These are phyloP conservation scores for Epichloe scottii DNA, from an alignment of 2,329 filamentous ascomycete genomes.

Conservation along the genomic window DNA sequence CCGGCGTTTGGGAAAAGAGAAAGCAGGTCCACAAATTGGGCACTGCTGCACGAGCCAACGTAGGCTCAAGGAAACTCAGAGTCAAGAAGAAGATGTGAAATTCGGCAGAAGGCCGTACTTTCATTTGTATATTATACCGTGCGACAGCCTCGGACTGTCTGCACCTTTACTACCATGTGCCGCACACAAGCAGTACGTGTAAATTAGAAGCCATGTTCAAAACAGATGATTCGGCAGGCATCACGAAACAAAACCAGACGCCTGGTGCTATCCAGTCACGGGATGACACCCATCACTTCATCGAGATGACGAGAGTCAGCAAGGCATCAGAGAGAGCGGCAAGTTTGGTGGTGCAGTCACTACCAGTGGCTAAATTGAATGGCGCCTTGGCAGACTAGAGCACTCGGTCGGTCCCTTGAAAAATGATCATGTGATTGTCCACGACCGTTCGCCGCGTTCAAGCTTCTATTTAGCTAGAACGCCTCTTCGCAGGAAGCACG, in stretches of 20 bases:
- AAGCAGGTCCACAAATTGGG: conserved; percentile 67
- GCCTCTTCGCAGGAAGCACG: no score
- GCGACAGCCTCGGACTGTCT: background rate
- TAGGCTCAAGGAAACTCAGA: conserved; percentile 28
- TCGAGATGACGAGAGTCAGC: no score
- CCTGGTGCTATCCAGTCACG: no score
- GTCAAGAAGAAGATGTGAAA: conserved; percentile 23
- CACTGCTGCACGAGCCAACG: conserved; percentile 66
- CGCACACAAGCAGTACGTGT: background rate
- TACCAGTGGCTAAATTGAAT: no score
- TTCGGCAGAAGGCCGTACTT: background rate
- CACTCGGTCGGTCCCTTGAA: background rate
- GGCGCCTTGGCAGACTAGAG: no score
- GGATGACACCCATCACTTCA: no score
- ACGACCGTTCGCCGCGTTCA: background rate
- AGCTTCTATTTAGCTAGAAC: conserved; percentile 9
- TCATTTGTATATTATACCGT: conserved; percentile 1
- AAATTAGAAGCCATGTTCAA: background rate
- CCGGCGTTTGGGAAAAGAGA: conserved; percentile 73
- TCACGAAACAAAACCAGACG: no score
- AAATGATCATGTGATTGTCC: conserved; percentile 7
- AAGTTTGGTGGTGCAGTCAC: no score
- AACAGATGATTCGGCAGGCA: no score
- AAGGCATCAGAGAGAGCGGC: no score
- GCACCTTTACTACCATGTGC: background rate